Base-by-base conservation (phyloP, 1,139 yeast species). In the Pneumocystis murina region DNA sequence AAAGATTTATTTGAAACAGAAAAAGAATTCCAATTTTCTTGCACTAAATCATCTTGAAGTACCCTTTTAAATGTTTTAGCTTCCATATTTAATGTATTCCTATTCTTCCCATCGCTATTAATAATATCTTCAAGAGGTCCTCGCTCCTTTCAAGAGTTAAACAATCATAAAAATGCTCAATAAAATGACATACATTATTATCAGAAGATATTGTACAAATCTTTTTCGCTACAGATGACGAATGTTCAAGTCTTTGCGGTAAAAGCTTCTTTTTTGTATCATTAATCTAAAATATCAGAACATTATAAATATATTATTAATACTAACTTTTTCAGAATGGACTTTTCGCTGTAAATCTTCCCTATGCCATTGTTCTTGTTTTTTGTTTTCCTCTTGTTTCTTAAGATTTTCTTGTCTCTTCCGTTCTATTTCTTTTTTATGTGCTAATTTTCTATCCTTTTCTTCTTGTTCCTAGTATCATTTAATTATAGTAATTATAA, bases 381-480 rank as follows among this genome's bases (percentile, higher is more conserved):
- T 65, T 62, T 30, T 65, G 59, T 30, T 66, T 63, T 58, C 63
- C 62, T 59, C 66, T 61, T 63, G 63, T 28, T 61, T 66, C 57
- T 62, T 64, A 63, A 55, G 62, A 59, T 35, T 55, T 24, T 30
- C 66, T 61, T 62, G 62, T 61, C 62, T 66, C 60, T 36, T 66
- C 59, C 24, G 67, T 64, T 55, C 66, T 65, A 61, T 63, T 61
- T 33, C 61, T 65, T 61, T 66, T 66, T 33, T 67, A 68, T n/a
- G 55, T 66, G 64, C 33, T 54, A 63, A 61, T 55, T 61, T 64
- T 55, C 61, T 64, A 61, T 64, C 58, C 38, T 64, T 59, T 60
- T 64, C 61, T 30, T 30, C 40, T 33, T 60, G 61, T 17, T 62
- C 59, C 41, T 69, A 30, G 63, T 57, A 20, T 66, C 68, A 12